Evolutionary conservation across 768 basidiomycete genomes (phyloP), one percentile per base, ranked within the genome.

Genomic region (Auriculariales sp.): DNA sequence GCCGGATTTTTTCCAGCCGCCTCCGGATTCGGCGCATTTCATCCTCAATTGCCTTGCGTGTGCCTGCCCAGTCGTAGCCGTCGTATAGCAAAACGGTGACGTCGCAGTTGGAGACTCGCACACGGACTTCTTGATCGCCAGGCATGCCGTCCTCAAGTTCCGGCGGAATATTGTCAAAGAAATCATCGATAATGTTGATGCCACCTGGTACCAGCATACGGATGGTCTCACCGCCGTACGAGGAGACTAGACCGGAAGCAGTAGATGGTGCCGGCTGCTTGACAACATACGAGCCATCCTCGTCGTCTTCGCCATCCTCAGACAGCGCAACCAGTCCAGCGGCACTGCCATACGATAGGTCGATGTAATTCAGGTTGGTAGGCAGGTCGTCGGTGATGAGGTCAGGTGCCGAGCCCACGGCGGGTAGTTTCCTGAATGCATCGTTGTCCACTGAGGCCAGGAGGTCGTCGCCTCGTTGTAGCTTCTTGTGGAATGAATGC

Each of bases 361-460:
- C 88, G 42, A 98, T 70, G 58, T 93, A 98, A 59, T 92, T 87
- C 44, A 72, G 66, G 61, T 98, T 94, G 19, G 73, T 83, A 0
- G 94, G 94, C 7, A 98, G 68, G 61, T 98, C 92, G 57, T 98
- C 94, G 28, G 71, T 69, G 50, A 98, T 82, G 79, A 95, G 80
- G 63, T 97, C 94, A 12, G 87, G 81, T 7, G 79, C 74, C 9
- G 78, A 74, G 19, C 84, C 83, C 34, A 94, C 69, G 55, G 89
- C 82, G 2, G 89, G 89, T 5, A 80, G 59, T 35, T 67, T 70
- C 46, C 69, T 74, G 67, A 94, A 95, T 1, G 91, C 87, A 30
- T 83, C 64, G 50, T 91, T 83, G 49, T 94, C 91, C 30, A 95
- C 67, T 9, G 83, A 84, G 48, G 74, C 54, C 28, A 64, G 48